These are phyloP conservation scores for Colletotrichum sp. DNA, from an alignment of 2,329 filamentous ascomycete species.

Conservation along the genomic window DNA sequence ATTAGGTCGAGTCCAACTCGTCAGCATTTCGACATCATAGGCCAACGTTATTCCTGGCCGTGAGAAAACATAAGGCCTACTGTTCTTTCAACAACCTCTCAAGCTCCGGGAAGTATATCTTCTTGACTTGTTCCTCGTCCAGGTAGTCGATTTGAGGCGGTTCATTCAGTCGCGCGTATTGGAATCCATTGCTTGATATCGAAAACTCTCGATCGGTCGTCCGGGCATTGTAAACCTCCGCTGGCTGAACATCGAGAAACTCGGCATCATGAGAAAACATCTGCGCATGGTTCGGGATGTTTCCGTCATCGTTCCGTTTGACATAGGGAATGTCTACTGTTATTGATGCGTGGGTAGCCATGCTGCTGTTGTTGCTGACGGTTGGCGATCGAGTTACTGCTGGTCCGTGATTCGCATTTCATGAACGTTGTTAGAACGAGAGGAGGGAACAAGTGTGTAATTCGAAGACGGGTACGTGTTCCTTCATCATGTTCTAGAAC, in stretches of 20 bases:
- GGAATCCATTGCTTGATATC: not conserved
- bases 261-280: slow-evolving; percentile 2
- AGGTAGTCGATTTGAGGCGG: not conserved
- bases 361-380: not conserved
- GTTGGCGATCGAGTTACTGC: not conserved
- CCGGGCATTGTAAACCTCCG: not conserved
- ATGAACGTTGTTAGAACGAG: not conserved
- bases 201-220: not conserved
- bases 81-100: not conserved
- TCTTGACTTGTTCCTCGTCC: not conserved
- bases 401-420: not conserved
- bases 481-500: not conserved
- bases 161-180: not conserved
- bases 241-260: not conserved
- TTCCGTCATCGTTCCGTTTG: not conserved
- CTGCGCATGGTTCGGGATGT: slow-evolving; percentile 3
- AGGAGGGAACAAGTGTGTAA: not conserved
- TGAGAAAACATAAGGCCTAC: not conserved
- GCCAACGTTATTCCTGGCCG: not conserved
- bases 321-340: not conserved
- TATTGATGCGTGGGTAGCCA: not conserved
- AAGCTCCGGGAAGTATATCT: not conserved
- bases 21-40: not conserved
- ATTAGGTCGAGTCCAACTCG: not conserved
- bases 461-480: not conserved